A percentile compares a stretch with the other conserved stretches of the same genome.
These are phyloP conservation scores for Senecio squalidus DNA, from an alignment of 140 eudicot genomes.

Conservation along the genomic window DNA sequence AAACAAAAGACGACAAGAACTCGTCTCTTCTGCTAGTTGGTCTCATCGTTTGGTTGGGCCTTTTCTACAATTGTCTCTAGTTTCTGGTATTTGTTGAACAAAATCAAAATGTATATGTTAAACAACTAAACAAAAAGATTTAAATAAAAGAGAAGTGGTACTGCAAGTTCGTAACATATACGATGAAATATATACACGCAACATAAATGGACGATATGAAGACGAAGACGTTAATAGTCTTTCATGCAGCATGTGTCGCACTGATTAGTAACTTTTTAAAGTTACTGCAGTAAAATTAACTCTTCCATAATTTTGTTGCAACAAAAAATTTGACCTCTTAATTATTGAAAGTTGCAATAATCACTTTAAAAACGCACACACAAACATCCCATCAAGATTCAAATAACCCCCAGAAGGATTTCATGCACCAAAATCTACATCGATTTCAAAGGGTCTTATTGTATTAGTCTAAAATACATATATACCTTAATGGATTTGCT, in stretches of 20 bases:
- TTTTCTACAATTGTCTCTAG: conserved; percentile 60
- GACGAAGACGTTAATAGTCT: too few species aligned
- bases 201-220: too few species aligned
- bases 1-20: too few species aligned
- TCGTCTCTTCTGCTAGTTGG: background rate
- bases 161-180: too few species aligned
- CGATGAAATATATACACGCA: too few species aligned
- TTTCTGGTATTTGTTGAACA: conserved; percentile 35
- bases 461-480: background rate
- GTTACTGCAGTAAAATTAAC: too few species aligned
- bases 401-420: background rate
- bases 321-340: background rate
- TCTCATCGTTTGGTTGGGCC: conserved; percentile 26
- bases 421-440: background rate
- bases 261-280: too few species aligned
- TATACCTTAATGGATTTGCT: conserved; percentile 58
- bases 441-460: background rate
- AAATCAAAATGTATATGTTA: too few species aligned
- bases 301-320: background rate
- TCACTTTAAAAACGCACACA: background rate
- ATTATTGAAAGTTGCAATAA: background rate
- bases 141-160: too few species aligned
- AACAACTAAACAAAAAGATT: too few species aligned
- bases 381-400: background rate
- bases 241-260: too few species aligned